Conservation (phyloP, 148 eudicot species). For the Vaccinium vitisidaea region DNA sequence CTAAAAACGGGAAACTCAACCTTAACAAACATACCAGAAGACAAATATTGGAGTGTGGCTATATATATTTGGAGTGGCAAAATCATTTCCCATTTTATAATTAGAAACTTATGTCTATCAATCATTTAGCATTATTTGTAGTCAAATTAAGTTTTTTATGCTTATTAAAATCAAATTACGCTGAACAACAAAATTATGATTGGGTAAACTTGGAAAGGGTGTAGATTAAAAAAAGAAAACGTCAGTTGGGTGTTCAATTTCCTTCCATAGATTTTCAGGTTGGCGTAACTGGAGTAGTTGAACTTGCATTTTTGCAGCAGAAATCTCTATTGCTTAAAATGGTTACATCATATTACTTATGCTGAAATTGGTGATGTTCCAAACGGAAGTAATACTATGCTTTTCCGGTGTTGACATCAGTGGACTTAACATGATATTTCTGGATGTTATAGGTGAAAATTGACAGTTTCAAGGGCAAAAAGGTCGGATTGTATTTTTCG, state of each 20-base stretch:
- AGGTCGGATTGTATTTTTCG: conserved; percentile 25
- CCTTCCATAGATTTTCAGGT: background rate
- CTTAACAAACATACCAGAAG: too few species aligned
- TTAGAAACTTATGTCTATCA: too few species aligned
- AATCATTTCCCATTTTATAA: too few species aligned
- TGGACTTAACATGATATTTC: background rate
- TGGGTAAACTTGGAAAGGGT: too few species aligned
- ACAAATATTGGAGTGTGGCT: too few species aligned
- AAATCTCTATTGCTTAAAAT: background rate
- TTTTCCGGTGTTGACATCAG: background rate
- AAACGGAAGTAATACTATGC: background rate
- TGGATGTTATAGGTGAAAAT: conserved; percentile 19
- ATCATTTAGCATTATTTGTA: too few species aligned
- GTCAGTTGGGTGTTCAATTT: background rate
- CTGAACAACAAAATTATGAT: too few species aligned
- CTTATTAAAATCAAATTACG: too few species aligned
- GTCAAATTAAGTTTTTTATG: too few species aligned
- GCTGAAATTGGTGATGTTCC: background rate
- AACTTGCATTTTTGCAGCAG: background rate
- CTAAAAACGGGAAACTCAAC: too few species aligned
- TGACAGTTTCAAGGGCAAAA: conserved; percentile 20
- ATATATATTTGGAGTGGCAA: too few species aligned
- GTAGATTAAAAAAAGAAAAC: too few species aligned
- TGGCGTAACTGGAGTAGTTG: background rate
- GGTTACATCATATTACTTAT: background rate